Conservation (phyloP, 2,329 filamentous ascomycete species). For the Pestalotiopsis sp. region DNA sequence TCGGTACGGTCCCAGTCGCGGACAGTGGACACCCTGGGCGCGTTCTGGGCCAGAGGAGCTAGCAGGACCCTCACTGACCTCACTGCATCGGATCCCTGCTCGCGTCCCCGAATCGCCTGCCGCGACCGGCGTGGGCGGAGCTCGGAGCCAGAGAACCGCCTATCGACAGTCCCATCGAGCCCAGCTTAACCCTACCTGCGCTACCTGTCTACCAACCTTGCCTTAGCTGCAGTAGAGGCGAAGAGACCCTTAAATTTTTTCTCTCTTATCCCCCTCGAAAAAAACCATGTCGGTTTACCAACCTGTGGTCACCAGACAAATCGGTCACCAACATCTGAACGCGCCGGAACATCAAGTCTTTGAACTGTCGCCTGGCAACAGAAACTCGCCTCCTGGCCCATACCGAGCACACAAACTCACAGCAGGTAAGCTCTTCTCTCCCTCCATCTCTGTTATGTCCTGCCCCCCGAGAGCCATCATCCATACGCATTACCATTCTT, state of each 20-base stretch:
- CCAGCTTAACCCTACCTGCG: neutral
- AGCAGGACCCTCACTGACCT: conserved; percentile 8
- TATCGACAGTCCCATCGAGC: conserved; percentile 3
- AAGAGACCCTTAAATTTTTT: neutral
- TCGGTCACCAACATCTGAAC: conserved; percentile 8
- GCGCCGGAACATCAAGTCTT: neutral
- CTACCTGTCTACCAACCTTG: neutral
- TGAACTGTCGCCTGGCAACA: neutral
- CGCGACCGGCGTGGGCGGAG: conserved; percentile 12
- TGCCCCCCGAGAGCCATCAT: neutral
- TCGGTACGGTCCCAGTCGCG: neutral
- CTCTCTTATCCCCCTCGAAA: neutral
- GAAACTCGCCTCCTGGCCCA: neutral
- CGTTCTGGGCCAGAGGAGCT: neutral
- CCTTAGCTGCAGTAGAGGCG: neutral
- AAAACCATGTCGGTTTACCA: conserved; percentile 5
- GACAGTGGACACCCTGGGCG: neutral
- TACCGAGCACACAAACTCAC: conserved; percentile 3
- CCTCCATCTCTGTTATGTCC: neutral
- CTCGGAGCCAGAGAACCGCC: neutral
- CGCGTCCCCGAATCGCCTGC: neutral
- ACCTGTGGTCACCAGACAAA: conserved; percentile 2
- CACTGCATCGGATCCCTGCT: conserved; percentile 7
- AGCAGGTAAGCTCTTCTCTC: conserved; percentile 3
- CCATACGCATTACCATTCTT: neutral